Evolutionary conservation across 345 rosid species (phyloP).

Genomic region (Barbarea vulgaris): DNA sequence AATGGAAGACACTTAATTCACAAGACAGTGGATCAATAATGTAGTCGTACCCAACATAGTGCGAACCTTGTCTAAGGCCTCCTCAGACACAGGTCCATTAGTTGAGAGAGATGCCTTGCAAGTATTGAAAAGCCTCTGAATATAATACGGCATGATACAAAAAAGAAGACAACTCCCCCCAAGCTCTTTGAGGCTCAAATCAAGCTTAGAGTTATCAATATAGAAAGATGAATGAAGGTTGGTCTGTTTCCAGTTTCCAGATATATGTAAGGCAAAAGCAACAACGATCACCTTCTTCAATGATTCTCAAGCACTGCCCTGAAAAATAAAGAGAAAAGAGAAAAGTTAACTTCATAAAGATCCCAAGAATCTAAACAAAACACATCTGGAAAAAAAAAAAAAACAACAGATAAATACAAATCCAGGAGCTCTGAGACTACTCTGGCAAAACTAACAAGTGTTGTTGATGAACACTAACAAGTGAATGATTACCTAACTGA

Average conservation of each 20-base stretch:
- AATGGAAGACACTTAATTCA: background rate
- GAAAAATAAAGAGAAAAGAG: conserved; percentile 1
- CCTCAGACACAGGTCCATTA: conserved; percentile 78
- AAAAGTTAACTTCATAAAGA: conserved; percentile 11
- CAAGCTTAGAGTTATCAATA: background rate
- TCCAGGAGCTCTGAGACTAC: conserved; percentile 10
- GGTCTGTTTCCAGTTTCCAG: conserved; percentile 9
- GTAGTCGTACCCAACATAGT: conserved; percentile 66
- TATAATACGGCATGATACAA: conserved; percentile 69
- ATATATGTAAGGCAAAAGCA: background rate
- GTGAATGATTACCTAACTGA: background rate
- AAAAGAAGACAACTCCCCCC: conserved; percentile 9
- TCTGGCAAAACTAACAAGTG: background rate
- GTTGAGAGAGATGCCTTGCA: conserved; percentile 76
- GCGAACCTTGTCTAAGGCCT: conserved; percentile 75
- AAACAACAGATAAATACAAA: conserved; percentile 3
- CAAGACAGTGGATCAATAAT: background rate
- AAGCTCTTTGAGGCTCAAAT: conserved; percentile 4
- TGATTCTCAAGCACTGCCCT: conserved; percentile 40
- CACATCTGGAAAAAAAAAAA: conserved; percentile 13
- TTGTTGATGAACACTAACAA: background rate
- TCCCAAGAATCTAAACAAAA: background rate
- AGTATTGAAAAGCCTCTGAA: conserved; percentile 79
- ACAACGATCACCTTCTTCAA: conserved; percentile 35
- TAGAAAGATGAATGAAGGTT: background rate